Conservation (phyloP, 306 rosid species). For the Geum urbanum region DNA sequence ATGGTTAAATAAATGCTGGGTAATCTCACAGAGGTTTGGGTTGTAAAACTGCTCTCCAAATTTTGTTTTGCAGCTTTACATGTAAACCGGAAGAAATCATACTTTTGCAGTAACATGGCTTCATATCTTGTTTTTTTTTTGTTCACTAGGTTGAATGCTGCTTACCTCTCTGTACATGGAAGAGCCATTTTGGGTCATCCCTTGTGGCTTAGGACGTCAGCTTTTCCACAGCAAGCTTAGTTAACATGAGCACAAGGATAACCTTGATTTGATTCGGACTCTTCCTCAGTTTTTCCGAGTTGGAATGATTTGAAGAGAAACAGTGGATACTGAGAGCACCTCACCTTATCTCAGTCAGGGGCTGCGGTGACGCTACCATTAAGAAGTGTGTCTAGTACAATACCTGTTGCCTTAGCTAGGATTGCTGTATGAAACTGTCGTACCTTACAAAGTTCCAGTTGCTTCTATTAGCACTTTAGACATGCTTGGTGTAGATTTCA, state of each 20-base stretch:
- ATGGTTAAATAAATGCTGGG: neutral
- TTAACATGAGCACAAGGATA: neutral
- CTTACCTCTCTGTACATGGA: conserved; percentile 68
- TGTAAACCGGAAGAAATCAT: neutral
- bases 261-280: neutral
- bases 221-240: conserved; percentile 41
- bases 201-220: conserved; percentile 51
- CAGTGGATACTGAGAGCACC: neutral
- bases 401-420: neutral
- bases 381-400: neutral
- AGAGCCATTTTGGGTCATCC: conserved; percentile 53
- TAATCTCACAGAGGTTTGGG: neutral
- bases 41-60: neutral
- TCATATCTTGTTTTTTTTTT: conserved; percentile 2
- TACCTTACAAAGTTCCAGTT: too few relatives aligned
- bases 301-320: neutral
- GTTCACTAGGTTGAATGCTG: conserved; percentile 55
- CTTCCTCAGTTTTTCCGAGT: neutral
- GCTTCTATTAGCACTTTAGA: neutral
- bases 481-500: too few relatives aligned
- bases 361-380: neutral
- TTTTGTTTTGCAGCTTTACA: neutral
- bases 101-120: neutral
- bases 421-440: neutral
- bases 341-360: neutral